A percentile compares a stretch with the other conserved stretches of the same genome.
phyloP scores from a whole-genome alignment of 2,329 filamentous ascomycete species.

The Aspergillus tubingensis region DNA sequence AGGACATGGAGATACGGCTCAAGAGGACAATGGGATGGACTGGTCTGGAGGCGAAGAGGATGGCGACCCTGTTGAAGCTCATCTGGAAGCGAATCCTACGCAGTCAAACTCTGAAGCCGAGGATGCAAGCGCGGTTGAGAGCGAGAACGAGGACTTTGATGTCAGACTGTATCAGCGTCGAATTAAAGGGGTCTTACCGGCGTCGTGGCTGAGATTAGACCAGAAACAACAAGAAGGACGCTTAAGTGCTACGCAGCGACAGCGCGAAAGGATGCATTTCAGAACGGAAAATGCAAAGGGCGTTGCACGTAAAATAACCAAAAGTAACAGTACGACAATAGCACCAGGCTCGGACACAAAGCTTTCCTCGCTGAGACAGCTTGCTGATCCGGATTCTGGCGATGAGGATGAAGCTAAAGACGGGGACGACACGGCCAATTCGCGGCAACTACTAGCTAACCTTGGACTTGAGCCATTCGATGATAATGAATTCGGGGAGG shows the following conservation, averaged over 20 bases:
- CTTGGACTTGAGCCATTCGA: conserved; percentile 26
- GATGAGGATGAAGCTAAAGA: conserved; percentile 27
- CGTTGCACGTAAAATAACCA: conserved; percentile 36
- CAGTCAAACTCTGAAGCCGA: conserved; percentile 18
- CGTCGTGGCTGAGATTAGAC: conserved; percentile 50
- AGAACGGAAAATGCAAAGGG: conserved; percentile 35
- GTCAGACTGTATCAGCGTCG: conserved; percentile 41
- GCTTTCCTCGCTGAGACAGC: conserved; percentile 19
- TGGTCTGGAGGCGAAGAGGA: conserved; percentile 16
- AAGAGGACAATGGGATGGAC: conserved; percentile 18
- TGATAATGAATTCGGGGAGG: conserved; percentile 28
- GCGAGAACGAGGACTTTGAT: conserved; percentile 24
- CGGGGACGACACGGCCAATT: conserved; percentile 6
- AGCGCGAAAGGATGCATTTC: conserved; percentile 21
- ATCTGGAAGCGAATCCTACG: conserved; percentile 23
- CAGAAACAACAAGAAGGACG: conserved; percentile 35
- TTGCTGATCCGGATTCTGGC: conserved; percentile 35
- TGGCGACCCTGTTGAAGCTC: conserved; percentile 19
- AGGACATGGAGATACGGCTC: conserved; percentile 20
- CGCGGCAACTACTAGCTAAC: conserved; percentile 17
- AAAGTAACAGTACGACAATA: conserved; percentile 22
- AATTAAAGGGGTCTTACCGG: conserved; percentile 52
- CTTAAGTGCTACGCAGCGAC: conserved; percentile 18
- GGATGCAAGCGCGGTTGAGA: conserved; percentile 7
- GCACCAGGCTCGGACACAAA: conserved; percentile 17